Conservation (phyloP, 345 rosid species). For the Brassica cretica region DNA sequence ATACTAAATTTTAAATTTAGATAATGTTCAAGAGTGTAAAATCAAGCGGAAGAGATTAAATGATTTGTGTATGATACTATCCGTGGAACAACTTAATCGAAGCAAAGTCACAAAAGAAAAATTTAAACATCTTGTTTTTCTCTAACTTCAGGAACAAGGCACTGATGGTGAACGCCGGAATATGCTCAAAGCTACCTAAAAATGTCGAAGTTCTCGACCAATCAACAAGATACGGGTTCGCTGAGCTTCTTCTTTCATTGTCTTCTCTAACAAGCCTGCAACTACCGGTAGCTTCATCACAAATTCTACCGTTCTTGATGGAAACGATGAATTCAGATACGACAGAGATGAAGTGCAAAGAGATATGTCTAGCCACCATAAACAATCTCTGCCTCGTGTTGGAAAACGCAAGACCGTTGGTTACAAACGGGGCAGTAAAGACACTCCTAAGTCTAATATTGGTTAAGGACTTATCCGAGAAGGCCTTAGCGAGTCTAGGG, state of each 20-base stretch:
- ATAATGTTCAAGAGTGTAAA: neutral
- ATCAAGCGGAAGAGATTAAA: neutral
- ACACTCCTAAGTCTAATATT: slow-evolving; percentile 53
- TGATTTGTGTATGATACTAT: neutral
- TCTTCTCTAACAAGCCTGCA: slow-evolving; percentile 58
- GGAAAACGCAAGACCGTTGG: slow-evolving; percentile 64
- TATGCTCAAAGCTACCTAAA: slow-evolving; percentile 67
- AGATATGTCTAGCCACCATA: slow-evolving; percentile 55
- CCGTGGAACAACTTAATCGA: neutral
- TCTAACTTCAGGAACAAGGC: slow-evolving; percentile 72
- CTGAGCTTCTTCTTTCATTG: slow-evolving; percentile 60
- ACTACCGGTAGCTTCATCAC: slow-evolving; percentile 49
- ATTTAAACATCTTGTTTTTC: slow-evolving; percentile 2
- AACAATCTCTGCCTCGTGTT: slow-evolving; percentile 57
- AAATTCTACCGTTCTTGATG: slow-evolving; percentile 54
- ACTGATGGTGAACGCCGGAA: slow-evolving; percentile 76
- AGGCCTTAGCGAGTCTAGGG: slow-evolving; percentile 70
- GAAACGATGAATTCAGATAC: slow-evolving; percentile 49
- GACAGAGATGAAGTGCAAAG: slow-evolving; percentile 51
- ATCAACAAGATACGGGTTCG: slow-evolving; percentile 53
- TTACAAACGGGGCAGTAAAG: slow-evolving; percentile 51
- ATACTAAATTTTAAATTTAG: neutral
- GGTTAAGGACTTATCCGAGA: slow-evolving; percentile 56
- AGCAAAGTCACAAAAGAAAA: neutral
- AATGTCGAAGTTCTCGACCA: slow-evolving; percentile 47